phyloP scores from a whole-genome alignment of 768 basidiomycete genomes.

The Psilocybe sp. region DNA sequence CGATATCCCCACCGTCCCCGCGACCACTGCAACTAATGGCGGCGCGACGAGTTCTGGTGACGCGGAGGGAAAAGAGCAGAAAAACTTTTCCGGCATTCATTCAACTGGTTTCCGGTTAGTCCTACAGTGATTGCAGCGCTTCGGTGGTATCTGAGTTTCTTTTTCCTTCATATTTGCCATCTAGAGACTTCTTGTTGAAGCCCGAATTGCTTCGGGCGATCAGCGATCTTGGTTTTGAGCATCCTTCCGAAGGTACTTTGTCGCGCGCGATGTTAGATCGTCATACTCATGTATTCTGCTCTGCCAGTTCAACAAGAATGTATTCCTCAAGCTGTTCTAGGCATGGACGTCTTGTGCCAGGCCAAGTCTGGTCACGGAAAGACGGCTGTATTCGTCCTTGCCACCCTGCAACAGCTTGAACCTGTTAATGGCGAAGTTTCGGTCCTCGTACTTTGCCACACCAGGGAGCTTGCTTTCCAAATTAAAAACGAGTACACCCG shows the following conservation, averaged over 20 bases:
- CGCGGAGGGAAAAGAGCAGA: constrained; percentile 83
- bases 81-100: constrained; percentile 99
- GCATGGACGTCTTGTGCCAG: constrained; percentile 99
- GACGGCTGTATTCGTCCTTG: constrained; percentile 98
- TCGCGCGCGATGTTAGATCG: neutral
- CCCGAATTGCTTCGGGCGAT: constrained; percentile 96
- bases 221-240: constrained; percentile 99
- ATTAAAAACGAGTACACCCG: constrained; percentile 99
- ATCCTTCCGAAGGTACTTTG: constrained; percentile 93
- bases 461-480: constrained; percentile 98
- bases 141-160: neutral
- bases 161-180: constrained; percentile 15
- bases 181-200: constrained; percentile 95
- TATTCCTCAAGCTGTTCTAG: constrained; percentile 98
- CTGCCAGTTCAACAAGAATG: constrained; percentile 96
- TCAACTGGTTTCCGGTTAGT: constrained; percentile 97
- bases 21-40: constrained; percentile 46
- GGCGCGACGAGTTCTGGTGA: constrained; percentile 45
- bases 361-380: constrained; percentile 99
- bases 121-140: neutral
- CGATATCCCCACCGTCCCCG: constrained; percentile 63
- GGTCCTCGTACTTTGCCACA: constrained; percentile 97
- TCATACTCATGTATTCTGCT: constrained; percentile 2
- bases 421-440: constrained; percentile 98
- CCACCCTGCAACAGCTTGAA: constrained; percentile 96